Base-by-base conservation (phyloP, 306 rosid genomes). In the Trichosanthes cucumerina region DNA sequence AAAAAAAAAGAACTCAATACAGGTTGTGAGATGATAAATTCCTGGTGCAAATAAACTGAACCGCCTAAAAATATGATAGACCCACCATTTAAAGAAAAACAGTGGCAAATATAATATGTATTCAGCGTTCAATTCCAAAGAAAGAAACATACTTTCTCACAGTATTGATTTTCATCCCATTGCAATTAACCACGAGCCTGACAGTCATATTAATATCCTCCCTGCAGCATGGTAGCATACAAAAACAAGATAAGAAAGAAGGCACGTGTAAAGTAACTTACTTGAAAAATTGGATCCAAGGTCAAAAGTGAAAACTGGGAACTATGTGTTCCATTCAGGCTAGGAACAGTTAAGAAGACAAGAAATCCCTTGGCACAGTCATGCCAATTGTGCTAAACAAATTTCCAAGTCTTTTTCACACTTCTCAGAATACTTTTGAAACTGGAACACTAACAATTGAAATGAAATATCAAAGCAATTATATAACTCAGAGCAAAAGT, bases 181-280 rank as follows among this genome's bases (percentile, higher is more conserved):
- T 54, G 79, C 34, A 76, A 76, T 76, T 76, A 54, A 76, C 69
- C n/a, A 76, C 79, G 21, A 76, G 79, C n/a, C 36, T 92, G 64
- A 95, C 98, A 1, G 86, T 83, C 79, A 76, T 76, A 57, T 76
- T 43, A 46, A 95, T 86, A 81, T 95, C 96, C 78, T 90, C 96
- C 88, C 99, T 95, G 93, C 79, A 83, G 62, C 72, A 66, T 19
- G 54, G 36, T 57, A 44, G 10, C 44, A 24, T n/a, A 60, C 50
- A 77, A 57, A 16, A 85, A 57, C 79, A 77, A 38, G 18, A 64
- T 79, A 46, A 24, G 56, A 76, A 56, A 56, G 24, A 57, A 34
- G 49, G 49, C 33, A 75, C 5, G 56, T 56, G 69, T 23, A 85
- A 60, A 59, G 38, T 56, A 83, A 70, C 57, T 50, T 36, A 15